Conservation (phyloP, 2,329 filamentous ascomycete species). For the Verticillium klebahnii region DNA sequence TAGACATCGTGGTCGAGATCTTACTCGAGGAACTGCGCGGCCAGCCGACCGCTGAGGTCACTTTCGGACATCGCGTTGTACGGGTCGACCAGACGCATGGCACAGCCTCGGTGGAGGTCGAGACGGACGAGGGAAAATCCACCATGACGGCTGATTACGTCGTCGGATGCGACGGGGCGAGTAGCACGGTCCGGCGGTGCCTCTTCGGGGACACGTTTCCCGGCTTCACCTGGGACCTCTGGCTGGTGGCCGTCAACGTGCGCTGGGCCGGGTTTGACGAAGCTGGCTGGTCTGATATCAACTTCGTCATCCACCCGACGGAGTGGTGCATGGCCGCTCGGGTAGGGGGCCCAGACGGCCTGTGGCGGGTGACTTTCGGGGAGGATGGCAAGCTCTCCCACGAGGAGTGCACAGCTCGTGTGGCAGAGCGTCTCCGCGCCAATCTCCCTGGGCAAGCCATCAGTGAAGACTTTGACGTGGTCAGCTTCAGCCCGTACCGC, state of each 20-base stretch:
- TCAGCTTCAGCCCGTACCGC: no score
- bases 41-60: no score
- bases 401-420: no score
- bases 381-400: slow-evolving; percentile 31
- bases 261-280: slow-evolving; percentile 55
- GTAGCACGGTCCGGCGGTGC: slow-evolving; percentile 39
- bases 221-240: slow-evolving; percentile 54
- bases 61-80: no score
- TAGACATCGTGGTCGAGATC: no score
- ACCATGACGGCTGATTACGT: slow-evolving; percentile 46
- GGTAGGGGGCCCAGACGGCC: slow-evolving; percentile 47
- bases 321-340: slow-evolving; percentile 58
- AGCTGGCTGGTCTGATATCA: slow-evolving; percentile 49
- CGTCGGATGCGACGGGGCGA: slow-evolving; percentile 52
- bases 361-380: slow-evolving; percentile 62
- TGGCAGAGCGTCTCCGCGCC: no score
- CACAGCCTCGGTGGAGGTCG: slow-evolving; percentile 34
- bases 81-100: no score
- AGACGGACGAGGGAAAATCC: slow-evolving; percentile 28
- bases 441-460: no score
- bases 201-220: slow-evolving; percentile 54
- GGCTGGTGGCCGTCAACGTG: slow-evolving; percentile 60
- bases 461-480: no score
- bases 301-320: slow-evolving; percentile 58
- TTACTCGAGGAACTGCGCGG: no score